A percentile compares a stretch with the other conserved stretches of the same genome.
phyloP scores from a whole-genome alignment of 1,284 basidiomycete genomes.

The Cryptococcus sp. region DNA sequence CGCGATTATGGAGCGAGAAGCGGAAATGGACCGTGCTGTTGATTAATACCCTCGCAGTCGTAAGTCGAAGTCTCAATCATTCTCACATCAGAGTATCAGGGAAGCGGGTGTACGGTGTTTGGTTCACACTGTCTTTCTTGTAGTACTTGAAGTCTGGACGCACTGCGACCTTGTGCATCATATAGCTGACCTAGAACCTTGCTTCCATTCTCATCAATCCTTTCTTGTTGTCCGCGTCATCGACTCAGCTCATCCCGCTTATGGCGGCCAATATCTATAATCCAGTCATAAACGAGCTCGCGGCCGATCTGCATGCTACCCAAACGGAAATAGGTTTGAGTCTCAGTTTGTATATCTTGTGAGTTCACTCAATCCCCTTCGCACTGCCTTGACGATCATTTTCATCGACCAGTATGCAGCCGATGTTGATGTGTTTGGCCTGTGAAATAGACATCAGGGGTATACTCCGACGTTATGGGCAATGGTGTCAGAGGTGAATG shows the following conservation, averaged over 20 bases:
- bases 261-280: constrained; percentile 58
- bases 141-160: too few relatives aligned
- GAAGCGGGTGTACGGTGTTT: too few relatives aligned
- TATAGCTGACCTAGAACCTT: too few relatives aligned
- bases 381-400: too few relatives aligned
- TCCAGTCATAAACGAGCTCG: constrained; percentile 63
- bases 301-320: constrained; percentile 65
- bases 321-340: constrained; percentile 69
- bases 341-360: constrained; percentile 73
- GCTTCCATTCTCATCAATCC: too few relatives aligned
- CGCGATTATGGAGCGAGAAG: constrained; percentile 66
- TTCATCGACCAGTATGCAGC: not conserved
- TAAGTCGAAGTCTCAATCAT: constrained; percentile 22
- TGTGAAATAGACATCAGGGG: constrained; percentile 42
- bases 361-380: constrained; percentile 11
- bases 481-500: constrained; percentile 32
- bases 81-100: too few relatives aligned
- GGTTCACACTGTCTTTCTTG: too few relatives aligned
- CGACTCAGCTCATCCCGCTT: constrained; percentile 62
- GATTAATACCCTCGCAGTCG: constrained; percentile 41
- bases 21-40: constrained; percentile 60
- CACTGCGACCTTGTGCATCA: too few relatives aligned
- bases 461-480: constrained; percentile 46
- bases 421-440: not conserved
- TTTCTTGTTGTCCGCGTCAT: too few relatives aligned